These are phyloP conservation scores for Pilaira anomala DNA, from an alignment of 192 early-diverging fungal species.

Conservation along the genomic window DNA sequence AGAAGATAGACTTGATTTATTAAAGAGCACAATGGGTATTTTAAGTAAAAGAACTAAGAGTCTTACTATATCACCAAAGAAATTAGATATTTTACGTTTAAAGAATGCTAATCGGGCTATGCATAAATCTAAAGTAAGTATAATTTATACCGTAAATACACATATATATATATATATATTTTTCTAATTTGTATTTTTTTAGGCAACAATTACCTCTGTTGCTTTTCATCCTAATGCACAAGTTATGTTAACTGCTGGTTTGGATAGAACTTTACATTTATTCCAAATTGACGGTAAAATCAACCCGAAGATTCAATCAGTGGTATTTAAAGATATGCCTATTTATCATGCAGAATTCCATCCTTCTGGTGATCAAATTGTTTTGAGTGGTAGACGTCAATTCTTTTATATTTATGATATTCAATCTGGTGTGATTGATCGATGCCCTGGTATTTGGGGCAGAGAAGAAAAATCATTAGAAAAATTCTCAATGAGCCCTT, in stretches of 20 bases:
- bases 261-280: slow-evolving; percentile 83
- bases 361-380: slow-evolving; percentile 67
- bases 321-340: slow-evolving; percentile 87
- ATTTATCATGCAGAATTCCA: slow-evolving; percentile 77
- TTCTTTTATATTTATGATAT: slow-evolving; percentile 87
- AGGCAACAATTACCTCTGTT: slow-evolving; percentile 63
- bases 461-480: slow-evolving; percentile 72
- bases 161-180: slow-evolving; percentile 24
- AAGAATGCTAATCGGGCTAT: slow-evolving; percentile 75
- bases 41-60: slow-evolving; percentile 30
- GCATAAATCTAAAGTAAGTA: slow-evolving; percentile 6
- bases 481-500: slow-evolving; percentile 64
- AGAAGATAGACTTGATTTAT: slow-evolving; percentile 44
- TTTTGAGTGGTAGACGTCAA: slow-evolving; percentile 74
- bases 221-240: slow-evolving; percentile 89
- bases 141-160: slow-evolving; percentile 20
- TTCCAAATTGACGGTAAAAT: slow-evolving; percentile 93
- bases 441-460: slow-evolving; percentile 71
- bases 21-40: slow-evolving; percentile 44
- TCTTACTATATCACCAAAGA: slow-evolving; percentile 46
- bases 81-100: slow-evolving; percentile 61
- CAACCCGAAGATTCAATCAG: slow-evolving; percentile 88
- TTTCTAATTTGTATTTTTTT: slow-evolving; percentile 22
- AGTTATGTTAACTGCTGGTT: slow-evolving; percentile 83
- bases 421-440: slow-evolving; percentile 67